phyloP scores from a whole-genome alignment of 2,329 filamentous ascomycete species.

The Tolypocladium amazonense region DNA sequence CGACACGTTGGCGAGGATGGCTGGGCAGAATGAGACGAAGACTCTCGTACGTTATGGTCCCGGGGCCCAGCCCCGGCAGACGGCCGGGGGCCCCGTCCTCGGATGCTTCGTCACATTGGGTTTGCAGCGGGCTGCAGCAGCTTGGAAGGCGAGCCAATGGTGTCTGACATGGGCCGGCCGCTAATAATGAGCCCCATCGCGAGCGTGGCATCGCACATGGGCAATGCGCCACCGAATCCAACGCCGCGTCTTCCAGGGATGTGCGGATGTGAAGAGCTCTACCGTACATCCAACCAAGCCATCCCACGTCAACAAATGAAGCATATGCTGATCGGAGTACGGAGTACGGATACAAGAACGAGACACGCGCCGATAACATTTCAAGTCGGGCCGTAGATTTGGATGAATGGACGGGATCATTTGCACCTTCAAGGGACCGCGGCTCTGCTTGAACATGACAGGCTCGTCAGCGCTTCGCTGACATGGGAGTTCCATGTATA shows the following conservation, averaged over 20 bases:
- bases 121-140: not conserved
- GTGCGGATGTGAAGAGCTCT: not conserved
- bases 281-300: not conserved
- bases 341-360: too few relatives aligned
- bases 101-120: not conserved
- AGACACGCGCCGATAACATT: not conserved
- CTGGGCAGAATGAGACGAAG: not conserved
- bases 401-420: not conserved
- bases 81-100: not conserved
- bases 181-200: not conserved
- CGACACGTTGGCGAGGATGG: not conserved
- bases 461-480: not conserved
- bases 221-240: not conserved
- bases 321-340: not conserved
- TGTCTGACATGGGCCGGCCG: not conserved
- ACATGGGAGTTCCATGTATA: not conserved
- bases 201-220: not conserved
- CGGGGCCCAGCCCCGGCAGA: not conserved
- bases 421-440: not conserved
- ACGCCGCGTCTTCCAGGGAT: not conserved
- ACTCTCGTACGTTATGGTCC: not conserved
- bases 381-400: not conserved
- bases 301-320: not conserved
- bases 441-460: not conserved
- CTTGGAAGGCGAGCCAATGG: not conserved